Evolutionary conservation across 768 basidiomycete species (phyloP).

Genomic region (Collybia sp.): DNA sequence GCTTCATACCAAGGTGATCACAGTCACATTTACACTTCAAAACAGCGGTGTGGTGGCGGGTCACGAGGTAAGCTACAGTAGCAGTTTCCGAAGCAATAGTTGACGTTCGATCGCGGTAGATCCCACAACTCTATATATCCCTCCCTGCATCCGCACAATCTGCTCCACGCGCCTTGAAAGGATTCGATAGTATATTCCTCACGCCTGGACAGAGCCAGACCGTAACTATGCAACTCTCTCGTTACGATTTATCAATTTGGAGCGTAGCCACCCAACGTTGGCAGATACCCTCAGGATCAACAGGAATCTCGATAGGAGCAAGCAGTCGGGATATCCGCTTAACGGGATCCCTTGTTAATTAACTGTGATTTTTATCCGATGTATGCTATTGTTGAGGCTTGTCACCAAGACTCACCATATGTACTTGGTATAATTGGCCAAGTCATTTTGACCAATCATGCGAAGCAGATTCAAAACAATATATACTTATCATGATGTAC

Average conservation of each 20-base stretch:
- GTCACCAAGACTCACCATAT: no score
- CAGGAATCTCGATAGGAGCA: slow-evolving; percentile 42
- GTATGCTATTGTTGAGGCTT: no score
- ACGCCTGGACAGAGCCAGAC: slow-evolving; percentile 36
- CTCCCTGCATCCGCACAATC: slow-evolving; percentile 42
- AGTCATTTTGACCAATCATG: no score
- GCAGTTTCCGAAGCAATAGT: no score
- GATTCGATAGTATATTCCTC: slow-evolving; percentile 49
- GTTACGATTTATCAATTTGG: slow-evolving; percentile 53
- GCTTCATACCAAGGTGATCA: slow-evolving; percentile 48
- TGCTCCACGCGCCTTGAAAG: slow-evolving; percentile 49
- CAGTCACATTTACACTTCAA: slow-evolving; percentile 43
- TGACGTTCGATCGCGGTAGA: slow-evolving; percentile 19
- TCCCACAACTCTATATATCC: slow-evolving; percentile 52
- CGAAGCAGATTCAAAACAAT: no score
- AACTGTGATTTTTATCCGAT: slow-evolving; percentile 4
- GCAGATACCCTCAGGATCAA: slow-evolving; percentile 44
- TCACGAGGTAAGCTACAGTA: slow-evolving; percentile 36
- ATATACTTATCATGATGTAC: no score
- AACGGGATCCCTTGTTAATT: slow-evolving; percentile 33
- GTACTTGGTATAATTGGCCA: no score
- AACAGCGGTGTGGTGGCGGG: slow-evolving; percentile 54
- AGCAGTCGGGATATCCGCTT: slow-evolving; percentile 46
- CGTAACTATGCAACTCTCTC: slow-evolving; percentile 42
- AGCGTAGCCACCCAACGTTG: slow-evolving; percentile 50